These are phyloP conservation scores for Dothistroma septosporum DNA, from an alignment of 2,329 filamentous ascomycete genomes.

Conservation along the genomic window DNA sequence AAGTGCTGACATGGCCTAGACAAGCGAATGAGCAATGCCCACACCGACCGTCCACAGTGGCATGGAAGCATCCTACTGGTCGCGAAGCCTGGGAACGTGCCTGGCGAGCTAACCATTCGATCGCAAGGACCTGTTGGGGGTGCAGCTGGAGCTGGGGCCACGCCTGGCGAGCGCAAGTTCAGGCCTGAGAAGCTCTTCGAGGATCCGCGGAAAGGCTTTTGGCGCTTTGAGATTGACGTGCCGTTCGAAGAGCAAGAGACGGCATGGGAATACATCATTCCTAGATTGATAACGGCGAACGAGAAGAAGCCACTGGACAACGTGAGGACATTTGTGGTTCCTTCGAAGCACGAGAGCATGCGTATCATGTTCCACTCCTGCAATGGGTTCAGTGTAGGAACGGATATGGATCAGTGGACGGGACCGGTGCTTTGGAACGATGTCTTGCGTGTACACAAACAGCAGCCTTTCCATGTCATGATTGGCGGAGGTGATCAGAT, in stretches of 20 bases:
- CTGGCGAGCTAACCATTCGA: conserved; percentile 57
- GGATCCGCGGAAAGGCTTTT: conserved; percentile 56
- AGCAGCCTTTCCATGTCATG: conserved; percentile 63
- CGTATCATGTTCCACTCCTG: conserved; percentile 67
- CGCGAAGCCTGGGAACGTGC: conserved; percentile 64
- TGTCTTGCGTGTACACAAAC: conserved; percentile 56
- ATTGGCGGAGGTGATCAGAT: conserved; percentile 89
- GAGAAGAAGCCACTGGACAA: conserved; percentile 23
- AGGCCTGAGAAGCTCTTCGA: conserved; percentile 57
- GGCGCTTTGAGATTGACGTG: conserved; percentile 55
- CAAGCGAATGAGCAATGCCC: conserved; percentile 61
- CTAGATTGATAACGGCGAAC: conserved; percentile 50
- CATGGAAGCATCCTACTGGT: conserved; percentile 83
- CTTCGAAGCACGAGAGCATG: conserved; percentile 60
- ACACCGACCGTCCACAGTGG: conserved; percentile 55
- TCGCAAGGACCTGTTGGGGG: conserved; percentile 45
- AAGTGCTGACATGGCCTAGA: conserved; percentile 33
- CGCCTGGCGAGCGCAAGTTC: conserved; percentile 33
- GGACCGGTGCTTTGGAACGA: conserved; percentile 61
- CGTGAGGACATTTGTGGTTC: conserved; percentile 53
- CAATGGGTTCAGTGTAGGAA: conserved; percentile 65
- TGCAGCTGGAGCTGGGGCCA: conserved; percentile 25
- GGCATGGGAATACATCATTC: conserved; percentile 74
- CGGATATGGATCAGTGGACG: conserved; percentile 59
- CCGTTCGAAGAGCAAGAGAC: conserved; percentile 69